Percentiles rank a stretch among this genome's conserved stretches.
Evolutionary conservation across 495 filamentous ascomycete species (phyloP).

Genomic region (Hypoxylon trugodes): DNA sequence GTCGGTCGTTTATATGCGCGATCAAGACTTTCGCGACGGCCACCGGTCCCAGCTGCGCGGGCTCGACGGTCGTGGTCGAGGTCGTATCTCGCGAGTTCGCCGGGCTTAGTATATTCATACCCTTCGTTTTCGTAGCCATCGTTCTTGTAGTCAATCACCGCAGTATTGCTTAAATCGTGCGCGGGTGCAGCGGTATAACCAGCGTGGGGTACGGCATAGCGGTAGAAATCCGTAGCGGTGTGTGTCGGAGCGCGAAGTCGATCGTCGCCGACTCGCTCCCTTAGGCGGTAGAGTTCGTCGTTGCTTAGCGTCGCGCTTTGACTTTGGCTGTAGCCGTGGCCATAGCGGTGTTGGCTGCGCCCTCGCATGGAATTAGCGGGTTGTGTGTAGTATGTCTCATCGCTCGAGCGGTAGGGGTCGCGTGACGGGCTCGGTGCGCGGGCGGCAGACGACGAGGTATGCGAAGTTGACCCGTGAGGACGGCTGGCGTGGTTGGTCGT

Average conservation of each 20-base stretch:
- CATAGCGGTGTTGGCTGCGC: slow-evolving; percentile 43
- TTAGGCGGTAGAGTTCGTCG: slow-evolving; percentile 55
- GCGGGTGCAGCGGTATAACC: slow-evolving; percentile 43
- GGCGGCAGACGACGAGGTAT: slow-evolving; percentile 43
- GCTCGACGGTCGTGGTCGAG: slow-evolving; percentile 56
- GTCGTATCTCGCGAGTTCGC: slow-evolving; percentile 74
- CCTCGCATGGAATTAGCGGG: slow-evolving; percentile 59
- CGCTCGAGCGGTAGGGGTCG: slow-evolving; percentile 58
- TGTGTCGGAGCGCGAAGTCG: slow-evolving; percentile 43
- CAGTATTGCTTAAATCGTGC: slow-evolving; percentile 43
- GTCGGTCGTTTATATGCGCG: slow-evolving; percentile 65
- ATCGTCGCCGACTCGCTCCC: slow-evolving; percentile 55
- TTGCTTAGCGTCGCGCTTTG: slow-evolving; percentile 51
- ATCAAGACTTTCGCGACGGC: slow-evolving; percentile 56
- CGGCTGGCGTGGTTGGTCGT: slow-evolving; percentile 49
- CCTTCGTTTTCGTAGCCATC: slow-evolving; percentile 73
- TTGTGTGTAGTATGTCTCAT: slow-evolving; percentile 60
- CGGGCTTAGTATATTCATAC: slow-evolving; percentile 76
- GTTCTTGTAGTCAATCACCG: slow-evolving; percentile 67
- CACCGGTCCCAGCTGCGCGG: slow-evolving; percentile 54
- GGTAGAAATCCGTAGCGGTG: slow-evolving; percentile 49
- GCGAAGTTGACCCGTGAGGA: slow-evolving; percentile 38
- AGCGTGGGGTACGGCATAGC: slow-evolving; percentile 45
- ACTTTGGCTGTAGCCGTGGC: slow-evolving; percentile 44
- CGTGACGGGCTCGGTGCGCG: slow-evolving; percentile 55